A percentile compares a stretch with the other conserved stretches of the same genome.
These are phyloP conservation scores for Tulasnella sp. DNA, from an alignment of 768 basidiomycete genomes.

Conservation along the genomic window DNA sequence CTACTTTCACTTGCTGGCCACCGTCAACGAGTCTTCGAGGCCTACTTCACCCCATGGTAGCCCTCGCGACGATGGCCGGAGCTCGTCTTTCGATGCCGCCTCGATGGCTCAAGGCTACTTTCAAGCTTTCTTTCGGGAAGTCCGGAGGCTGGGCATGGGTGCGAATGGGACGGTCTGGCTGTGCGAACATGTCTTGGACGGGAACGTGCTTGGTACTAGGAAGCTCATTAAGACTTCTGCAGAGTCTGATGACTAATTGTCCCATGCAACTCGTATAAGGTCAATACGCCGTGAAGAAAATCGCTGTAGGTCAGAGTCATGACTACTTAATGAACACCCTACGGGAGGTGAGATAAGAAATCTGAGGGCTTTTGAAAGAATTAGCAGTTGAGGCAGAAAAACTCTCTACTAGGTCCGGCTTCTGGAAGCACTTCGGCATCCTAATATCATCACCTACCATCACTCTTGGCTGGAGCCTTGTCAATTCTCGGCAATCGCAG, in stretches of 20 bases:
- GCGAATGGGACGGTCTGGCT: conserved; percentile 86
- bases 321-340: conserved; percentile 73
- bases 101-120: conserved; percentile 89
- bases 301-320: conserved; percentile 86
- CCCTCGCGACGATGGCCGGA: conserved; percentile 1
- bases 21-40: conserved; percentile 54
- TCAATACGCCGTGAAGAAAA: conserved; percentile 92
- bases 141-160: conserved; percentile 84
- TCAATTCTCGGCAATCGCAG: conserved; percentile 82
- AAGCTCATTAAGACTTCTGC: background rate
- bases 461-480: conserved; percentile 86
- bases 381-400: background rate
- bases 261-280: conserved; percentile 32
- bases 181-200: conserved; percentile 85
- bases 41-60: conserved; percentile 31
- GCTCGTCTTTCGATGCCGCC: conserved; percentile 35
- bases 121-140: conserved; percentile 84
- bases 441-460: conserved; percentile 91
- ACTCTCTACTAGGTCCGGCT: conserved; percentile 50
- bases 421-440: conserved; percentile 76
- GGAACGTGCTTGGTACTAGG: conserved; percentile 61
- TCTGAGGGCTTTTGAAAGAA: background rate
- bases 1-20: conserved; percentile 68
- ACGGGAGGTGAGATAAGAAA: conserved; percentile 43
- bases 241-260: background rate